These are phyloP conservation scores for Stygiomarasmius scandens DNA, from an alignment of 1,284 basidiomycete genomes.

Conservation along the genomic window DNA sequence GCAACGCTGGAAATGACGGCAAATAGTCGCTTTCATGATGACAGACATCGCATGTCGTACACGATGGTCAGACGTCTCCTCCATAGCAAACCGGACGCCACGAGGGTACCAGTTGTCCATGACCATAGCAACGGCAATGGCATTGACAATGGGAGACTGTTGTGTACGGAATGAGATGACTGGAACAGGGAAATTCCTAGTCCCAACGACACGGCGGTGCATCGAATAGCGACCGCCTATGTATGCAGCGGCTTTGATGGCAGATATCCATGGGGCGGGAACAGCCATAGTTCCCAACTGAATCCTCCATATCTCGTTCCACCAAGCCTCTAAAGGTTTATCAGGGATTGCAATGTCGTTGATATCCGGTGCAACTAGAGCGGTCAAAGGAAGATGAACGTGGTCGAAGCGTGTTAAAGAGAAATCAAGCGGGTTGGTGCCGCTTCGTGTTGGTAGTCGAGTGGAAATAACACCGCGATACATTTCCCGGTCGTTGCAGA, in stretches of 20 bases:
- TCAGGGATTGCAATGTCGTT: slow-evolving; percentile 38
- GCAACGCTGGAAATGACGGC: slow-evolving; percentile 49
- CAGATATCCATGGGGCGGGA: slow-evolving; percentile 48
- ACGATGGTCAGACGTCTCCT: slow-evolving; percentile 37
- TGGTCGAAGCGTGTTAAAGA: slow-evolving; percentile 51
- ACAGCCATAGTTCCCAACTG: slow-evolving; percentile 51
- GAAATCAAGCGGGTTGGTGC: slow-evolving; percentile 49
- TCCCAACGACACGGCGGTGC: slow-evolving; percentile 48
- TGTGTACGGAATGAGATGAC: slow-evolving; percentile 62
- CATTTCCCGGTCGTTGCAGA: slow-evolving; percentile 53
- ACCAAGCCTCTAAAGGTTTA: slow-evolving; percentile 48
- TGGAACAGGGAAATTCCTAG: slow-evolving; percentile 38
- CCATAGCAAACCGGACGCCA: slow-evolving; percentile 35
- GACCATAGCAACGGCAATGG: slow-evolving; percentile 47
- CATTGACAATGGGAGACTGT: slow-evolving; percentile 52
- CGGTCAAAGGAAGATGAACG: slow-evolving; percentile 45
- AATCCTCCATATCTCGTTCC: slow-evolving; percentile 55
- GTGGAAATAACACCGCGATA: slow-evolving; percentile 46
- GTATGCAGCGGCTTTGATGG: slow-evolving; percentile 49
- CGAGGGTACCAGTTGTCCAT: slow-evolving; percentile 48
- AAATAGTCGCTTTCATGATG: slow-evolving; percentile 53
- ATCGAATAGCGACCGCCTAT: slow-evolving; percentile 54
- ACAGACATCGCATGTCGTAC: slow-evolving; percentile 52
- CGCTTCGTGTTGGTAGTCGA: slow-evolving; percentile 46
- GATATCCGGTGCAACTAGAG: slow-evolving; percentile 47